Evolutionary conservation across 2,329 filamentous ascomycete species (phyloP).

Genomic region (Aspergillus fumigatus): DNA sequence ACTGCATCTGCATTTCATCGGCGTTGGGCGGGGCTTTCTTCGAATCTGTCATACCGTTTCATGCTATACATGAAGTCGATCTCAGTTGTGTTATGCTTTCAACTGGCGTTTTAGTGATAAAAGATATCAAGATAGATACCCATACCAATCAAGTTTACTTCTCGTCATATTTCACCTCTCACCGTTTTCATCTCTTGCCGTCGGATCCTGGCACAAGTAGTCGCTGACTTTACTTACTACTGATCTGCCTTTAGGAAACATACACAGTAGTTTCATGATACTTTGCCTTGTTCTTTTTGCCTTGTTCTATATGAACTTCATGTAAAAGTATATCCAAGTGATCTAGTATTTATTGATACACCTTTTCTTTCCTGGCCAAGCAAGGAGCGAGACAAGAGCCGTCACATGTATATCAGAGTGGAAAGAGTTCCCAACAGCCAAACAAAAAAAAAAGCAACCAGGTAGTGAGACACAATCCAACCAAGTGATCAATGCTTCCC

Average conservation of each 20-base stretch:
- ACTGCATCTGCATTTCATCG: conserved; percentile 1
- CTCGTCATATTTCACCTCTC: background rate
- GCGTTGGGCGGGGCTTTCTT: conserved; percentile 5
- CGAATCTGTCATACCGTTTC: background rate
- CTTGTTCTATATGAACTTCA: background rate
- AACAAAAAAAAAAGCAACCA: background rate
- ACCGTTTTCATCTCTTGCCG: background rate
- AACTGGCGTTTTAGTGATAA: conserved; percentile 16
- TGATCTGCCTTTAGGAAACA: background rate
- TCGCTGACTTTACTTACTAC: too few species aligned
- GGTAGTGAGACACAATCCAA: background rate
- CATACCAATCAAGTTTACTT: conserved; percentile 1
- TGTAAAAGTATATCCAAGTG: background rate
- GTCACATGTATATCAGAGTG: conserved; percentile 1
- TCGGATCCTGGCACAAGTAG: background rate
- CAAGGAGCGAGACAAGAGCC: conserved; percentile 1
- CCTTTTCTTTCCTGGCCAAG: background rate
- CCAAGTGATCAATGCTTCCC: conserved; percentile 27
- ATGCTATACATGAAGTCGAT: background rate
- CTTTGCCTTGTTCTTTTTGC: background rate
- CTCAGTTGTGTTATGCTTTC: conserved; percentile 13
- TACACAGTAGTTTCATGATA: background rate
- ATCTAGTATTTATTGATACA: background rate
- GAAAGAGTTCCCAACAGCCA: conserved; percentile 1
- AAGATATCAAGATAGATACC: conserved; percentile 10